Base-by-base conservation (phyloP, 805 yeast species). In the Candida yuanshanica region DNA sequence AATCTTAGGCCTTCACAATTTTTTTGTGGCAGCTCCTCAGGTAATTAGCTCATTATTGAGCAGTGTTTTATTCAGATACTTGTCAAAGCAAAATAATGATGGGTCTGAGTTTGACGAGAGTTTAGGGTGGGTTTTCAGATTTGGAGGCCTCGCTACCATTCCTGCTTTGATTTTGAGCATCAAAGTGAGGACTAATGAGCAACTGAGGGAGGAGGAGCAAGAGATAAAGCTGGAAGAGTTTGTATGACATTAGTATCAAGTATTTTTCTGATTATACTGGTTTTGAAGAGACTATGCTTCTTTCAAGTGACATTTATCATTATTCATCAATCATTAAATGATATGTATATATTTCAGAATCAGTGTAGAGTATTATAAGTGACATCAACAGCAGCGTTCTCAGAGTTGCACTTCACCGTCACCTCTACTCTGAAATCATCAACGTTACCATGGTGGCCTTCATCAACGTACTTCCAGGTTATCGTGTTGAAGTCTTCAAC, bases 381-480 rank as follows among this genome's bases (percentile, higher is more conserved):
- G 17, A 83, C 83, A 43, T 74, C 77, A 38, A 83, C 81, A 64
- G 73, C 61, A 16, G 93, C 86, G 55, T 75, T 75, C 42, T 75
- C 77, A 41, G 81, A 80, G 59, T 78, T 79, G 53, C 87, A 79
- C 48, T 71, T 75, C 39, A 83, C 82, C 39, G 72, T 76, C 53
- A 83, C 72, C 50, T 74, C 74, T 41, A 81, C 74, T 48, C 70
- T 78, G 77, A 84, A 83, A 54, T 78, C 82, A 12, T 36, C 49
- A 27, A 37, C 42, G 25, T 51, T 31, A 20, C 66, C 66, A 51
- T 79, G 83, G 53, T 74, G 71, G 6, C 79, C 61, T 4, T 63
- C 66, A 58, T 83, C 90, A 45, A 64, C 68, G 53, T 70, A 83
- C 50, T 68, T 79, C 88, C 89, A 82, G 23, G 74, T 69, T 39